Conservation (phyloP, 163 green algal species). For the Prototheca stagnorum region DNA sequence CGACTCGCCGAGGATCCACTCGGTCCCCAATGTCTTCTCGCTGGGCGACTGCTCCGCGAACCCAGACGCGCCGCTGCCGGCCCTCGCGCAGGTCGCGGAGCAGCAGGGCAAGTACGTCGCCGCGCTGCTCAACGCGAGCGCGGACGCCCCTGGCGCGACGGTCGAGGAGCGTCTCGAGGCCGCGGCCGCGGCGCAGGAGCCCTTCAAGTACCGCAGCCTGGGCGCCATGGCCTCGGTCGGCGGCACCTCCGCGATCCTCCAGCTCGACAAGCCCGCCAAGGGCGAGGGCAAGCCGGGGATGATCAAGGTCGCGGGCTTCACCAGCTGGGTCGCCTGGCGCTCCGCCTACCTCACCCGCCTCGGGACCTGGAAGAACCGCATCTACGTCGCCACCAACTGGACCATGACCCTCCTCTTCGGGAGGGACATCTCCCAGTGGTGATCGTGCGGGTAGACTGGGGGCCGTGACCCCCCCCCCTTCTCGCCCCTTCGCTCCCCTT, state of each 20-base stretch:
- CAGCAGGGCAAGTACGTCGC: slow-evolving; percentile 79
- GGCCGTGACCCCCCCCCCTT: no score
- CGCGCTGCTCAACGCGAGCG: slow-evolving; percentile 32
- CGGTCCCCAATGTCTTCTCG: slow-evolving; percentile 38
- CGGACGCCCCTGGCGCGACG: no score
- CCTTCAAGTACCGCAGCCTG: slow-evolving; percentile 40
- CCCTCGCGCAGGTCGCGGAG: slow-evolving; percentile 77
- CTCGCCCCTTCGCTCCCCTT: no score
- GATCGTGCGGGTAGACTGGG: slow-evolving; percentile 12
- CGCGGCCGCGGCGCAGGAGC: neutral
- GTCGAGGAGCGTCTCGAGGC: neutral
- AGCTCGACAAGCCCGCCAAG: slow-evolving; percentile 17
- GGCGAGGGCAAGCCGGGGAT: neutral
- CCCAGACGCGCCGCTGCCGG: slow-evolving; percentile 42
- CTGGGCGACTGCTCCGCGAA: slow-evolving; percentile 72
- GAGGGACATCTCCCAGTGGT: no score
- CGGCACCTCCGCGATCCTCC: slow-evolving; percentile 14
- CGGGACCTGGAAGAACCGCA: slow-evolving; percentile 23
- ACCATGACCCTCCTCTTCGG: slow-evolving; percentile 28
- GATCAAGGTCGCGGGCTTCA: slow-evolving; percentile 21
- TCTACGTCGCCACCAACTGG: slow-evolving; percentile 35
- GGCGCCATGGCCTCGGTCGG: slow-evolving; percentile 42
- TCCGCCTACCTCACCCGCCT: slow-evolving; percentile 37
- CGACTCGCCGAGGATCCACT: slow-evolving; percentile 3
- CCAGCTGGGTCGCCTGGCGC: slow-evolving; percentile 27